Percentiles rank a stretch among this genome's conserved stretches.
Conservation (phyloP, 768 basidiomycete genomes). For the Russula ochroleuca region DNA sequence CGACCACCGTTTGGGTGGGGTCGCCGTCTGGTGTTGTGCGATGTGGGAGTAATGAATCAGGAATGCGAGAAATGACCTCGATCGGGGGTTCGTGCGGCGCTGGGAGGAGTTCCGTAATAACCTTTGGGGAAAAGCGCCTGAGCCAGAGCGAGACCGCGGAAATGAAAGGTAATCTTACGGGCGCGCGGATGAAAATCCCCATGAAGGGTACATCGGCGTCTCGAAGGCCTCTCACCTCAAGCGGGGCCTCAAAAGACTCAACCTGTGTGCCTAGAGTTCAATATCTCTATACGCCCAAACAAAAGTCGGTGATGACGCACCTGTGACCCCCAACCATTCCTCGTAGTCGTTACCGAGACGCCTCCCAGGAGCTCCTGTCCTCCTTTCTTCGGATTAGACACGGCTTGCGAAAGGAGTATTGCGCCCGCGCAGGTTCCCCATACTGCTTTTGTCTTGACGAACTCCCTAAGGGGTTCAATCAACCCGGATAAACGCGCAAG, state of each 20-base stretch:
- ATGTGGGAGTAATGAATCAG: slow-evolving; percentile 45
- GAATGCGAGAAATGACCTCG: slow-evolving; percentile 66
- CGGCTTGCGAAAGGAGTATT: slow-evolving; percentile 72
- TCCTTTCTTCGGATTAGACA: slow-evolving; percentile 76
- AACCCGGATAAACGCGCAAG: slow-evolving; percentile 70
- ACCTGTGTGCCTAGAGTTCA: slow-evolving; percentile 44
- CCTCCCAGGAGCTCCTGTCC: slow-evolving; percentile 85
- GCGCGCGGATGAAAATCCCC: slow-evolving; percentile 92
- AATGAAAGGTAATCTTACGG: slow-evolving; percentile 44
- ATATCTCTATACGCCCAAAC: neutral
- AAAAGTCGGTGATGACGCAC: slow-evolving; percentile 38
- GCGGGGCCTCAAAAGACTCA: slow-evolving; percentile 84
- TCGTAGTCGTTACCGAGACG: slow-evolving; percentile 70
- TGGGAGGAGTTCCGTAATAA: slow-evolving; percentile 52
- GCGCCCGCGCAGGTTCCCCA: slow-evolving; percentile 98
- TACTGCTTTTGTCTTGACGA: slow-evolving; percentile 66
- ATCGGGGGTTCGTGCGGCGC: slow-evolving; percentile 52
- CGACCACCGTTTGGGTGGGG: slow-evolving; percentile 67
- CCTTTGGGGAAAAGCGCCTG: slow-evolving; percentile 40
- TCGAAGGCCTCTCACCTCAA: slow-evolving; percentile 59
- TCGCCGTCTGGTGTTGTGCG: slow-evolving; percentile 37
- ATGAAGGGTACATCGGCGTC: slow-evolving; percentile 61
- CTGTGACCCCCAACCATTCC: slow-evolving; percentile 95
- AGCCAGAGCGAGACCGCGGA: neutral
- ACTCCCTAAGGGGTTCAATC: slow-evolving; percentile 71